Base-by-base conservation (phyloP, 805 yeast genomes). In the Metschnikowia picachoensis region DNA sequence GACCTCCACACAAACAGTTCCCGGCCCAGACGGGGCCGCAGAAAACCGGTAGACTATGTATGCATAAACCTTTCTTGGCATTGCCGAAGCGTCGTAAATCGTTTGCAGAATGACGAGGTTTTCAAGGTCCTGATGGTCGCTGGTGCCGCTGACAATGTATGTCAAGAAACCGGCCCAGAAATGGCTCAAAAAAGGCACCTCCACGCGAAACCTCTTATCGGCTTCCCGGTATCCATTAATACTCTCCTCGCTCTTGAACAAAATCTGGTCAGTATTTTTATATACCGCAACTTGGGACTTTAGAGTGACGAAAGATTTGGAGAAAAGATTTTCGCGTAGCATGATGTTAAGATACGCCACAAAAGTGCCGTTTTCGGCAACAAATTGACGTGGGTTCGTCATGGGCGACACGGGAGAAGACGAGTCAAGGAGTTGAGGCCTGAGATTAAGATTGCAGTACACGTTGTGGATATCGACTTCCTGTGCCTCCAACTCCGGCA, bases 131-230 rank as follows among this genome's bases (percentile, higher is more conserved):
- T 50, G 38, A 45, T 30, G 44, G 20, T 51, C 52, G 28, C 43
- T 46, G 25, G 49, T 50, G 4, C 76, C 76, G 52, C 68, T 68
- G 39, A 58, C 49, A 37, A 69, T 52, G 44, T 58, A 69, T 12
- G 67, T 55, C 17, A 72, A 53, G 48, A 63, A 68, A 0, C 77
- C 76, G 1, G 65, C 56, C 66, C 73, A 67, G 50, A 72, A 72
- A 17, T 56, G 58, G 46, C 58, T 65, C 55, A 69, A 52, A 41
- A 72, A 68, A 4, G 77, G 76, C 13, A 68, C 50, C 28, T 63
- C 61, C 14, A 69, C 55, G 8, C 60, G 60, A 41, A 53, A 63
- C 14, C 47, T 42, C 7, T 58, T 47, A 9, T 27, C 39, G 10
- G 48, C 46, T 1, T 49, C 46, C 8, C 41, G 46, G 43, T 62